Evolutionary conservation across 805 yeast species (phyloP).

Genomic region (Monosporozyma servazzii): DNA sequence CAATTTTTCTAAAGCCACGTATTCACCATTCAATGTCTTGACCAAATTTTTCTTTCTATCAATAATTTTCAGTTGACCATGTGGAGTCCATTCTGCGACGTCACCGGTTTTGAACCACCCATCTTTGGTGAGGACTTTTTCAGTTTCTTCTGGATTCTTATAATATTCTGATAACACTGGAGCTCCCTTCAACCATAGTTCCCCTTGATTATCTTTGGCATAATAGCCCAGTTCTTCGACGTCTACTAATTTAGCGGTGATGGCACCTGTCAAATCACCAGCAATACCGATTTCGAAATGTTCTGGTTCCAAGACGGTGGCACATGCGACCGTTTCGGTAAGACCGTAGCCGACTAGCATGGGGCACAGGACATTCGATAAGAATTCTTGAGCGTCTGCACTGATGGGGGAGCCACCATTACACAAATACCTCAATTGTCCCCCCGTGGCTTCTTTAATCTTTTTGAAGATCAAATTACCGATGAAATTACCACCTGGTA

Average conservation of each 20-base stretch:
- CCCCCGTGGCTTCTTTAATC: slow-evolving; percentile 93
- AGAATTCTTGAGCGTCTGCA: slow-evolving; percentile 73
- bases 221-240: slow-evolving; percentile 85
- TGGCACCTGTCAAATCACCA: slow-evolving; percentile 74
- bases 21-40: slow-evolving; percentile 94
- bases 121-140: slow-evolving; percentile 63
- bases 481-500: slow-evolving; percentile 60
- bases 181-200: slow-evolving; percentile 69
- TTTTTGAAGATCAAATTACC: slow-evolving; percentile 75
- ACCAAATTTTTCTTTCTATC: slow-evolving; percentile 95
- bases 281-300: slow-evolving; percentile 65
- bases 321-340: slow-evolving; percentile 91
- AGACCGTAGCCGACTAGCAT: slow-evolving; percentile 93
- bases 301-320: slow-evolving; percentile 56
- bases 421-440: slow-evolving; percentile 58
- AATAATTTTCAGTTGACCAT: slow-evolving; percentile 73
- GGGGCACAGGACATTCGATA: slow-evolving; percentile 69
- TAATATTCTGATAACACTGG: slow-evolving; percentile 70
- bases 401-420: slow-evolving; percentile 94
- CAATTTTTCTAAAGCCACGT: slow-evolving; percentile 90
- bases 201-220: slow-evolving; percentile 91
- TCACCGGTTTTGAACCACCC: slow-evolving; percentile 98
- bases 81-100: slow-evolving; percentile 82
- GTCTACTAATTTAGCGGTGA: slow-evolving; percentile 83
- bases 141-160: slow-evolving; percentile 75